phyloP scores from a whole-genome alignment of 2,329 filamentous ascomycete species.

The Fusarium sp. region DNA sequence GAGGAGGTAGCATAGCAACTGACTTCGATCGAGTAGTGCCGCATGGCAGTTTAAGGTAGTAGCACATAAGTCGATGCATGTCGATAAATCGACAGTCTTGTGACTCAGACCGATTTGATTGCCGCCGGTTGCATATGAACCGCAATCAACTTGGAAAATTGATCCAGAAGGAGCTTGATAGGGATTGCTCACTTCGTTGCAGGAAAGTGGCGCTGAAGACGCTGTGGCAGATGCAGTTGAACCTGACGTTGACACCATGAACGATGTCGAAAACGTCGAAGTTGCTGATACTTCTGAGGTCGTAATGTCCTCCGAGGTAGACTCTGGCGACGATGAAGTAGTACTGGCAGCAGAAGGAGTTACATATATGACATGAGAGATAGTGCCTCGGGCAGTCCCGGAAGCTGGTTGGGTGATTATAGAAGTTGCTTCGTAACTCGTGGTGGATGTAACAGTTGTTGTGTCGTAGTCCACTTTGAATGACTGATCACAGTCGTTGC shows the following conservation, averaged over 20 bases:
- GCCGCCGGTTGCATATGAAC: background rate
- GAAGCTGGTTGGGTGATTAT: background rate
- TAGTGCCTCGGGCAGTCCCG: background rate
- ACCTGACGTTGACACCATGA: background rate
- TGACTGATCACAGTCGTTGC: background rate
- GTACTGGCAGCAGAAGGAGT: background rate
- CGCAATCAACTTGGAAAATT: background rate
- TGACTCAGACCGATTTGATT: background rate
- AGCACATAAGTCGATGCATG: background rate
- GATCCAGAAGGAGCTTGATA: fast-evolving
- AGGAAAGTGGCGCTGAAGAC: background rate
- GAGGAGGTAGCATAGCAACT: background rate
- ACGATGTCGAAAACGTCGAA: background rate
- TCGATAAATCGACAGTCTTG: background rate
- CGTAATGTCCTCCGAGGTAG: background rate
- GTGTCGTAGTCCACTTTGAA: background rate
- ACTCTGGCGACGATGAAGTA: background rate
- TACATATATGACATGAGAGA: background rate
- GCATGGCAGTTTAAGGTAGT: fast-evolving
- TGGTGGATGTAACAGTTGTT: background rate
- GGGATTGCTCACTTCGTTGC: background rate
- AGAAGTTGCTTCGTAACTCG: background rate
- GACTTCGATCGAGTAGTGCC: background rate
- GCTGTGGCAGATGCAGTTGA: background rate
- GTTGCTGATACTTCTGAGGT: background rate